Evolutionary conservation across 164 flowering plant genomes (phyloP), one percentile per base, ranked within the genome.

Genomic region (Pachysandra terminalis): DNA sequence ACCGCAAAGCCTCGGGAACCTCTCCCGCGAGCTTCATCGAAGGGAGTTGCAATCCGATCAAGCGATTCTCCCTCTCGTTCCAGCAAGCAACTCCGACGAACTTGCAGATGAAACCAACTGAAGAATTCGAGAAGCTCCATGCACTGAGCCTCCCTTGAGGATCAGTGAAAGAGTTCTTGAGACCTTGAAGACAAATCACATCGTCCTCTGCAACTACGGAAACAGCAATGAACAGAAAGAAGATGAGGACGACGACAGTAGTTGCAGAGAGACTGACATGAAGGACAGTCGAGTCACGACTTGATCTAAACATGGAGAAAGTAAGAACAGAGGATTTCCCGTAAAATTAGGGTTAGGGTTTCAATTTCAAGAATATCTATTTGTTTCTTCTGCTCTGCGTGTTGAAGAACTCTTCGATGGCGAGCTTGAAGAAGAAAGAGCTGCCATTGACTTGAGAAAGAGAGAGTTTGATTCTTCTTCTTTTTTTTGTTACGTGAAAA

Each of bases 71-170:
- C 28, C 49, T 55, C 59, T 68, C 78, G 74, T 82, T 79, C 84
- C 84, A 81, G 71, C 85, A 82, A 0, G 71, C 21, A 19, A 75
- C 83, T 5, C 85, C 85, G 56, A 19, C 41, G 64, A 82, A 73
- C 10, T 40, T 70, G 70, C 85, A 82, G 63, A 82, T 71, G 63
- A 48, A 69, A 16, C 71, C 74, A 15, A 26, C 57, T 7, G 81
- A 48, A 37, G 67, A 41, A 71, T 77, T 75, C 24, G 68, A 19
- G 64, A 82, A 82, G 51, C 4, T 51, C 85, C 85, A 82, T 26
- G 75, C 53, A 10, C 37, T 25, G 19, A 81, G 77, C 55, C 49
- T 65, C 8, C 37, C 53, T 8, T 62, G 25, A 19, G 82, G 79
- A 56, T 77, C 84, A 1, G 35, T 32, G 40, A 81, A 37, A 13